These are phyloP conservation scores for Colletotrichum sp. DNA, from an alignment of 2,329 filamentous ascomycete genomes.

Conservation along the genomic window DNA sequence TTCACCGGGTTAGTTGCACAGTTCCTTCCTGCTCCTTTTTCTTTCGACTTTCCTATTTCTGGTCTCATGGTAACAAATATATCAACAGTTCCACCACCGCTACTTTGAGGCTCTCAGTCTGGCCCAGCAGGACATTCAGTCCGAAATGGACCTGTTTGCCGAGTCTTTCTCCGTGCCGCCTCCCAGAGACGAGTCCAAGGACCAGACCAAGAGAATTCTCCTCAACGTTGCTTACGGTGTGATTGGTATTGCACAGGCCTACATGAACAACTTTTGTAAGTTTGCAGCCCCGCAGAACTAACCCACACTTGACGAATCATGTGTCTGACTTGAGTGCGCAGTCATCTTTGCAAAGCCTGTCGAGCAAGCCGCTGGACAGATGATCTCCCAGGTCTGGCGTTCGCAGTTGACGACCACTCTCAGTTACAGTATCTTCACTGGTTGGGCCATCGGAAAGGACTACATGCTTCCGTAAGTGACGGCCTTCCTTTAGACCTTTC, in stretches of 20 bases:
- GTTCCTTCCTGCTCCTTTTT: not conserved
- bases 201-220: not conserved
- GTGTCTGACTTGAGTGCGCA: not conserved
- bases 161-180: not conserved
- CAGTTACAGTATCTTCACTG: slow-evolving; percentile 1
- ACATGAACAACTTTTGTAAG: not conserved
- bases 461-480: not conserved
- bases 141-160: not conserved
- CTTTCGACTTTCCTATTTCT: not conserved
- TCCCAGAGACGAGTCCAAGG: not conserved
- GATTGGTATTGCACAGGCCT: not conserved
- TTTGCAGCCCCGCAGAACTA: not conserved
- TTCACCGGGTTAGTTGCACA: not conserved
- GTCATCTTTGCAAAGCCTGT: not conserved
- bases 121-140: not conserved
- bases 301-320: not conserved
- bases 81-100: not conserved
- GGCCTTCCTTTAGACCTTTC: not conserved
- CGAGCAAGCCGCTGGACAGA: not conserved
- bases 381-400: not conserved
- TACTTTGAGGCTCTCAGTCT: not conserved
- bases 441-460: slow-evolving; percentile 6
- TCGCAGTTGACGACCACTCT: not conserved
- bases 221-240: not conserved
- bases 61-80: not conserved